Evolutionary conservation across 192 early-diverging fungal species (phyloP).

Genomic region (Umbelopsis isabellina): DNA sequence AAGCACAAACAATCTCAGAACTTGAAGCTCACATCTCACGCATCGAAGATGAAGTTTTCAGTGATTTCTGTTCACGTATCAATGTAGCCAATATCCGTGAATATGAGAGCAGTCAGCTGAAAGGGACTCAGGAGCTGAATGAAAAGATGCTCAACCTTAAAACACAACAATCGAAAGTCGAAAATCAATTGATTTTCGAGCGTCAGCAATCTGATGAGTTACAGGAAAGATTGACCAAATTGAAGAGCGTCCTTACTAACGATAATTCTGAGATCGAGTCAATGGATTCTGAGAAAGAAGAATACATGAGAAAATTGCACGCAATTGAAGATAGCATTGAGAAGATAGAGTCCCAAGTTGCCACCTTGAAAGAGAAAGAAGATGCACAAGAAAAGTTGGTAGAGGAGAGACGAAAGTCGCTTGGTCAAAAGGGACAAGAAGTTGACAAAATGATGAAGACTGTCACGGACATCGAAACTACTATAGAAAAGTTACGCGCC

Average conservation of each 20-base stretch:
- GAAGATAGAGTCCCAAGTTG: slow-evolving; percentile 40
- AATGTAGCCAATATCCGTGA: slow-evolving; percentile 80
- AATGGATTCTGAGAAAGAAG: slow-evolving; percentile 41
- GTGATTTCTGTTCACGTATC: slow-evolving; percentile 75
- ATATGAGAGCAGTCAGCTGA: slow-evolving; percentile 80
- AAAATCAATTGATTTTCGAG: slow-evolving; percentile 84
- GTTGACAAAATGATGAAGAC: slow-evolving; percentile 68
- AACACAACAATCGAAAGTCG: slow-evolving; percentile 76
- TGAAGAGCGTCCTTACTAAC: slow-evolving; percentile 52
- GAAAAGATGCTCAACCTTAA: slow-evolving; percentile 79
- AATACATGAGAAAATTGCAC: slow-evolving; percentile 41
- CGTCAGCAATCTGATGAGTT: slow-evolving; percentile 67
- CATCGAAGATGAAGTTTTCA: slow-evolving; percentile 75
- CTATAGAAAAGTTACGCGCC: slow-evolving; percentile 78
- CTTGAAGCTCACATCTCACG: slow-evolving; percentile 51
- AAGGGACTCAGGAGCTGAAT: slow-evolving; percentile 67
- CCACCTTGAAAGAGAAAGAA: neutral
- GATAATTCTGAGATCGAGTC: slow-evolving; percentile 42
- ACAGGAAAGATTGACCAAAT: slow-evolving; percentile 59
- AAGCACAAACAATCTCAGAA: slow-evolving; percentile 38
- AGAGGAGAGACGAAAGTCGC: slow-evolving; percentile 62
- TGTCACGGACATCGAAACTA: slow-evolving; percentile 62
- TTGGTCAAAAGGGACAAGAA: slow-evolving; percentile 63
- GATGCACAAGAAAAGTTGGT: slow-evolving; percentile 53
- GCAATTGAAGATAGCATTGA: slow-evolving; percentile 56